Evolutionary conservation across 2,329 filamentous ascomycete species (phyloP), one percentile per base, ranked within the genome.

Genomic region (Colletotrichum higginsianum): DNA sequence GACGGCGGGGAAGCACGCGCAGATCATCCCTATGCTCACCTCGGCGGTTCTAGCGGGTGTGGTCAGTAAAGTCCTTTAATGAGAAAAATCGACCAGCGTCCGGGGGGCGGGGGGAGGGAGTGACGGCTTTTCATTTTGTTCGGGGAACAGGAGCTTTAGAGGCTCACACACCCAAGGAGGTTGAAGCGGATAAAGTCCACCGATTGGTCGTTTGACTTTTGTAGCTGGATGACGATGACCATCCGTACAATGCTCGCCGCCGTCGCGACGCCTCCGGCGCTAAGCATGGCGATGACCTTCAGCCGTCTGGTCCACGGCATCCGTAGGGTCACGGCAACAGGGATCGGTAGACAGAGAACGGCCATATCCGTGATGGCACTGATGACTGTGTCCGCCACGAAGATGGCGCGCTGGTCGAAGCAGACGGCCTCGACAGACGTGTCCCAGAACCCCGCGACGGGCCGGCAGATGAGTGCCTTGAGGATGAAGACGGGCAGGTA

Each of bases 381-480:
- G 61, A 80, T 75, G 50, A 78, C 76, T 8, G 78, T 76, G 63
- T 82, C 80, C 23, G 77, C 77, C 8, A 75, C 77, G 38, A 82
- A 77, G 47, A 81, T 76, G 56, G 76, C 76, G 18, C 71, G 72
- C 42, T 83, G 80, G 71, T 84, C 75, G n/a, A 83, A 70, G 74
- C 82, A 84, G n/a, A 77, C 77, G 13, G 73, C 74, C 13, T 72
- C 46, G 2, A 74, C 66, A 0, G 78, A 77, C 2, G 76, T 68
- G 23, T 74, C 55, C 84, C 84, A 86, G 63, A 84, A 85, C 2
- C 78, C 80, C 7, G 75, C 65, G 30, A 86, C 82, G 2, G 84
- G 84, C 42, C 75, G 74, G 73, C 84, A 86, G 30, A 82, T 68
- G 53, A 82, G 77, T 47, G 84, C 81, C 64, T 85, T 84, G 47